Base-by-base conservation (phyloP, 306 rosid genomes). In the Coriaria nepalensis region DNA sequence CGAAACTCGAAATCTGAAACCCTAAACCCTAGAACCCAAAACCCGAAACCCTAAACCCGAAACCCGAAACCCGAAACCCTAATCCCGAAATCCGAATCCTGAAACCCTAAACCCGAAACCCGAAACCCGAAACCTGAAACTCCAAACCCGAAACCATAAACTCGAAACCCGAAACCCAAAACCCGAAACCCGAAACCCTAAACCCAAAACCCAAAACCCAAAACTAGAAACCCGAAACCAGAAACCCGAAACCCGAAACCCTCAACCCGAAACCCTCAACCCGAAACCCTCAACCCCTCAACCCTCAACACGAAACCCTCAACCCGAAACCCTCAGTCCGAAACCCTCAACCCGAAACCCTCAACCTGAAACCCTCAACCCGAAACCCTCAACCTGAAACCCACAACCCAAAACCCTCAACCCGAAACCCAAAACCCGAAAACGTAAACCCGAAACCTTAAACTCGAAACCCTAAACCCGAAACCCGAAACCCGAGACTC, bases 331-430 rank as follows among this genome's bases (percentile, higher is more conserved):
- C 38, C 45, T 40, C 40, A 53, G 41, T 45, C 57, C 57, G 37
- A 40, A 53, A 41, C 58, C 58, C 58, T 53, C 9, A 53, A 52
- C 45, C 47, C 58, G n/a, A n/a, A 53, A 53, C 38, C 59, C 59
- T 41, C 10, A 40, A 54, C 38, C 59, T 48, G 9, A 29, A 53
- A 53, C n/a, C n/a, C n/a, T n/a, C n/a, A n/a, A n/a, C n/a, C n/a
- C n/a, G n/a, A n/a, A n/a, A n/a, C n/a, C n/a, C n/a, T n/a, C n/a
- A n/a, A n/a, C n/a, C n/a, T n/a, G n/a, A n/a, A n/a, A n/a, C n/a
- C n/a, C n/a, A n/a, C n/a, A n/a, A n/a, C n/a, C n/a, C n/a, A n/a
- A n/a, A n/a, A n/a, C n/a, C n/a, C n/a, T n/a, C n/a, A n/a, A n/a
- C n/a, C n/a, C n/a, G n/a, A n/a, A n/a, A n/a, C n/a, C n/a, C n/a